A percentile compares a stretch with the other conserved stretches of the same genome.
Conservation (phyloP, 164 flowering plant genomes). For the Platanus orientalis region DNA sequence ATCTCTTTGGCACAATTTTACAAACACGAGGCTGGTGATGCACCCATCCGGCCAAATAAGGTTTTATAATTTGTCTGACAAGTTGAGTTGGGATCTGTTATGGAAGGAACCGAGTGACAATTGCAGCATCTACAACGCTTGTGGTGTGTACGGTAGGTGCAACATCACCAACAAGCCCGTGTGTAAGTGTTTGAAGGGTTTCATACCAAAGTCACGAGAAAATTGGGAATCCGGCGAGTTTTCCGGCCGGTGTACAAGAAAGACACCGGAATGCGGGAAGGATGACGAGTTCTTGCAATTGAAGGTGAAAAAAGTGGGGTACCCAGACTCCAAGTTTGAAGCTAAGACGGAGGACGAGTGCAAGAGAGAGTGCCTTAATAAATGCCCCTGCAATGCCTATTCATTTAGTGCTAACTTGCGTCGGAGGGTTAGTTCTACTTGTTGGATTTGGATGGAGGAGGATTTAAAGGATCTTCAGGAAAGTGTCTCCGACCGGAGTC, state of each 20-base stretch:
- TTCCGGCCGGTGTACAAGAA: slow-evolving; percentile 29
- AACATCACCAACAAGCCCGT: slow-evolving; percentile 12
- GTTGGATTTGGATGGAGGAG: background rate
- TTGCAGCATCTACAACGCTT: slow-evolving; percentile 28
- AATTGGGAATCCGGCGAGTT: slow-evolving; percentile 27
- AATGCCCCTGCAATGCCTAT: background rate
- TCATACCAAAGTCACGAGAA: slow-evolving; percentile 16
- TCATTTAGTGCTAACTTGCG: no score
- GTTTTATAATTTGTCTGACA: background rate
- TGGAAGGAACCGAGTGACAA: slow-evolving; percentile 31
- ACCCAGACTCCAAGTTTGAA: background rate
- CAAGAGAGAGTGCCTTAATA: background rate
- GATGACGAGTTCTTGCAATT: background rate
- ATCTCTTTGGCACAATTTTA: background rate
- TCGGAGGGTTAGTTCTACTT: background rate
- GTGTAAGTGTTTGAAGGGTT: slow-evolving; percentile 40
- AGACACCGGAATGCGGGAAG: slow-evolving; percentile 4
- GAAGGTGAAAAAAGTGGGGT: background rate
- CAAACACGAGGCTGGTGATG: background rate
- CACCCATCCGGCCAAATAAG: background rate
- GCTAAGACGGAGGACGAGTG: background rate
- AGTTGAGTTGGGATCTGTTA: slow-evolving; percentile 15
- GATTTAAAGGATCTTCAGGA: slow-evolving; percentile 1
- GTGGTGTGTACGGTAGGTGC: slow-evolving; percentile 39
- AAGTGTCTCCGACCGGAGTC: background rate